Base-by-base conservation (phyloP, 495 filamentous ascomycete species). In the Terfezia boudieri region DNA sequence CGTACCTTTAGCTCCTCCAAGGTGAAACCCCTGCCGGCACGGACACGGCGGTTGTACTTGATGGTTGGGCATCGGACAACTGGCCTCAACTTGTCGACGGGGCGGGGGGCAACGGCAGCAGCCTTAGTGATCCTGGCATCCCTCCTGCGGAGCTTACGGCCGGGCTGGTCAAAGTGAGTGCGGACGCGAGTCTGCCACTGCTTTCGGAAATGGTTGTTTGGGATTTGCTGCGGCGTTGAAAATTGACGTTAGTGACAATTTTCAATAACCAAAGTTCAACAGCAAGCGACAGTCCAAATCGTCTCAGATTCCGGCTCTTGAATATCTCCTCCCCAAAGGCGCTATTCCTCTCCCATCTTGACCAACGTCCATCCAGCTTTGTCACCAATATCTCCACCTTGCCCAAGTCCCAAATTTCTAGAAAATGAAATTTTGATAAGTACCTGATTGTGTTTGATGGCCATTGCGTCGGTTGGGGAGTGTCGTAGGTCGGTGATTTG, bases 161-260 rank as follows among this genome's bases (percentile, higher is more conserved):
- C 90, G 64, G 90, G 85, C 90, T 98, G 90, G 76, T 98, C 85
- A 76, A 98, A 98, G 77, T 96, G 92, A 70, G 79, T 78, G 73
- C 87, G 84, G 64, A 98, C 90, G 74, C 90, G 87, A 72, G 84
- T 83, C 73, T 94, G 87, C 90, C 90, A 98, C 76, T 98, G 86
- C 86, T 98, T 98, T 77, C 86, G 90, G 86, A 98, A 98, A 73
- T 98, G 90, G 80, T 90, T 93, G 80, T 92, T 81, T 68, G 79
- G 88, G 73, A 98, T 83, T 77, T 90, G 83, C 79, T 65, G 12
- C 8, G 41, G 17, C 4, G 41, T 14, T 46, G 17, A 46, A 46
- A 46, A 55, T 54, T 50, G 51, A 12, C 49, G 49, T 51, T 51
- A 20, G 49, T 51, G n/a, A 51, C 16, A 20, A 32, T 23, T 51